Percentiles rank a stretch among this genome's conserved stretches.
These are phyloP conservation scores for Exophiala bonariae DNA, from an alignment of 2,329 filamentous ascomycete genomes.

Conservation along the genomic window DNA sequence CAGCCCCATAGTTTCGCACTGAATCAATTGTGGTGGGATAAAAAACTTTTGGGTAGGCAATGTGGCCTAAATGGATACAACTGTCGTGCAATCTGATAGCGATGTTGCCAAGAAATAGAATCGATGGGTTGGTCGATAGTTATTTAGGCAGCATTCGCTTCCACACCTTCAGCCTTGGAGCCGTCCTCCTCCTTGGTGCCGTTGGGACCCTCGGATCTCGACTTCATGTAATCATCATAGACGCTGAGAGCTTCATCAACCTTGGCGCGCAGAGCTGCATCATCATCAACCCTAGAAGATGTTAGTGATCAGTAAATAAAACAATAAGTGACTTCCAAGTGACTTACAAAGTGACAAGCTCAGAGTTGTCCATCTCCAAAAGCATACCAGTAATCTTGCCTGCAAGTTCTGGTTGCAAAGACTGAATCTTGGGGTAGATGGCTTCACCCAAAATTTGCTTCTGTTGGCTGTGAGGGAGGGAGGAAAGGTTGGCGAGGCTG, in stretches of 20 bases:
- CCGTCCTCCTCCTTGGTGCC: conserved; percentile 27
- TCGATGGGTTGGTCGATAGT: conserved; percentile 1
- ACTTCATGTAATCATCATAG: conserved; percentile 98
- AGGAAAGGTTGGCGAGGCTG: conserved; percentile 52
- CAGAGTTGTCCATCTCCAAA: conserved; percentile 96
- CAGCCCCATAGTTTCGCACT: background rate
- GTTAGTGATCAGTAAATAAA: conserved; percentile 27
- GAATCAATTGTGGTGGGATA: conserved; percentile 2
- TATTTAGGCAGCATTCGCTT: conserved; percentile 23
- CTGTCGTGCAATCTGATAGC: conserved; percentile 18
- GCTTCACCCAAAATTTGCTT: conserved; percentile 98
- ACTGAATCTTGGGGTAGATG: conserved; percentile 97
- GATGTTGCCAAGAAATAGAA: conserved; percentile 12
- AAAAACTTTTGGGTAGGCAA: conserved; percentile 26
- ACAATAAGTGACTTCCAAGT: too few relatives aligned
- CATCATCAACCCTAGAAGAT: conserved; percentile 76
- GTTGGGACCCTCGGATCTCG: conserved; percentile 38
- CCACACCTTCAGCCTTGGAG: conserved; percentile 22
- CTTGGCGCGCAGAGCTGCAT: conserved; percentile 76
- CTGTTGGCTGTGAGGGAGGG: conserved; percentile 71
- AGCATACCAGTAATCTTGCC: conserved; percentile 99
- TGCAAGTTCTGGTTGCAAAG: conserved; percentile 89
- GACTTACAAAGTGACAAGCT: conserved; percentile 93
- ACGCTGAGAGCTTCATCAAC: conserved; percentile 95
- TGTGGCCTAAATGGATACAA: conserved; percentile 22